phyloP scores from a whole-genome alignment of 1,284 basidiomycete genomes.

The Ganoderma meredithae region DNA sequence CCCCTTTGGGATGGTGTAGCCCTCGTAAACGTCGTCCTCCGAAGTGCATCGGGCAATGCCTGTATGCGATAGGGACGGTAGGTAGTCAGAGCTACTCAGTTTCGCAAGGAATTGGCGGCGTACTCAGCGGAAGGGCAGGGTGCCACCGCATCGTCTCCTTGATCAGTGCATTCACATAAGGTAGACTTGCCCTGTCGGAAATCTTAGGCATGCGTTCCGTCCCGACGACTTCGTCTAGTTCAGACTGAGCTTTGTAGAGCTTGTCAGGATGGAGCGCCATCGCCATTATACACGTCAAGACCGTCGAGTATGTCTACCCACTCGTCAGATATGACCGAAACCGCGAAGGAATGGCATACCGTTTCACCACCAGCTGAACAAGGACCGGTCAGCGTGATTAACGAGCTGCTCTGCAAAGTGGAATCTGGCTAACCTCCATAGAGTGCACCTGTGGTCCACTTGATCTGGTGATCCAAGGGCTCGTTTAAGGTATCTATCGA shows the following conservation, averaged over 20 bases:
- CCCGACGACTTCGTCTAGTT: conserved; percentile 41
- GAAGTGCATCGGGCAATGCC: conserved; percentile 26
- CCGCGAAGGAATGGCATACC: conserved; percentile 6
- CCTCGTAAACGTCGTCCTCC: conserved; percentile 31
- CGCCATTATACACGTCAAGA: conserved; percentile 35
- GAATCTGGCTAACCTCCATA: conserved; percentile 34
- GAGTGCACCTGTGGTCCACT: conserved; percentile 35
- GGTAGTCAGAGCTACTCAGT: background rate
- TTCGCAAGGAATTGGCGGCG: background rate
- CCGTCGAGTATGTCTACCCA: conserved; percentile 25
- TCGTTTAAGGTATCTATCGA: background rate
- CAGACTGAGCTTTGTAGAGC: conserved; percentile 38
- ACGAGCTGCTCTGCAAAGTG: background rate
- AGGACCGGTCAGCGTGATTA: background rate
- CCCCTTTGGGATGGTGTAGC: conserved; percentile 30
- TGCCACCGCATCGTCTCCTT: conserved; percentile 36
- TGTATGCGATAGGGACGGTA: background rate
- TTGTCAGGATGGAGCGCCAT: conserved; percentile 34
- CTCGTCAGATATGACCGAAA: background rate
- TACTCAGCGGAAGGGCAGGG: conserved; percentile 9
- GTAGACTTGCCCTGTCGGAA: conserved; percentile 38
- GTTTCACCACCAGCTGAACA: conserved; percentile 29
- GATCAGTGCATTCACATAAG: conserved; percentile 43
- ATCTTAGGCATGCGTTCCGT: conserved; percentile 40
- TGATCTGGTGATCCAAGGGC: conserved; percentile 26